These are phyloP conservation scores for Kalaharituber pfeilii DNA, from an alignment of 2,329 filamentous ascomycete genomes.

Conservation along the genomic window DNA sequence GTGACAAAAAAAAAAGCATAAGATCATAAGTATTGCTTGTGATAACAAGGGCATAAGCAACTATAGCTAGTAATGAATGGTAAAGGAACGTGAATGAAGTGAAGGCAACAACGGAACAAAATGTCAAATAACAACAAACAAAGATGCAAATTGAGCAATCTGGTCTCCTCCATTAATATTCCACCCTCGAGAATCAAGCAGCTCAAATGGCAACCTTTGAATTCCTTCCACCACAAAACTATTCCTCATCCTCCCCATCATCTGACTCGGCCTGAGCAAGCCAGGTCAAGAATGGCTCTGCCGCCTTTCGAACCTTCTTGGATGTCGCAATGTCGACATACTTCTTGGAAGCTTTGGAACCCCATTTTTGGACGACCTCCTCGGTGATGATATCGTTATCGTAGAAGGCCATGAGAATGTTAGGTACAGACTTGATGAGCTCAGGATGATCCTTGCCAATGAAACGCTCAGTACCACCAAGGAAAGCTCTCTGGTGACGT, in stretches of 20 bases:
- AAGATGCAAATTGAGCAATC: too few relatives aligned
- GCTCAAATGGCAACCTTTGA: too few relatives aligned
- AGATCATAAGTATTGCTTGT: too few relatives aligned
- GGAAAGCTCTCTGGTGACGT: constrained; percentile 83
- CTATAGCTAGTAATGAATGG: too few relatives aligned
- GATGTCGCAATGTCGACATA: constrained; percentile 79
- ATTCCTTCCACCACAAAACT: too few relatives aligned
- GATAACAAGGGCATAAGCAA: too few relatives aligned
- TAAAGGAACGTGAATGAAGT: too few relatives aligned
- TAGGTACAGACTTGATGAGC: constrained; percentile 59
- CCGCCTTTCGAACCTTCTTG: constrained; percentile 89
- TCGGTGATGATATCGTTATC: constrained; percentile 77
- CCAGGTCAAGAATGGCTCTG: constrained; percentile 88
- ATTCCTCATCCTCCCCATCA: constrained; percentile 44
- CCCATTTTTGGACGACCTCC: constrained; percentile 80
- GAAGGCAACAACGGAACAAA: too few relatives aligned
- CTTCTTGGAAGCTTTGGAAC: constrained; percentile 77
- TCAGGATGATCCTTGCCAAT: constrained; percentile 66
- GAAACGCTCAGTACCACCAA: constrained; percentile 89
- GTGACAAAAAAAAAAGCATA: too few relatives aligned
- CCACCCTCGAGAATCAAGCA: too few relatives aligned
- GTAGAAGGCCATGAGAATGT: constrained; percentile 79
- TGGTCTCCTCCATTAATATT: too few relatives aligned
- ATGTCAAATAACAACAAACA: too few relatives aligned
- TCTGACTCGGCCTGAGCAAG: constrained; percentile 68